Percentiles rank a stretch among this genome's conserved stretches.
Conservation (phyloP, 345 rosid genomes). For the Melaleuca quinquenervia region DNA sequence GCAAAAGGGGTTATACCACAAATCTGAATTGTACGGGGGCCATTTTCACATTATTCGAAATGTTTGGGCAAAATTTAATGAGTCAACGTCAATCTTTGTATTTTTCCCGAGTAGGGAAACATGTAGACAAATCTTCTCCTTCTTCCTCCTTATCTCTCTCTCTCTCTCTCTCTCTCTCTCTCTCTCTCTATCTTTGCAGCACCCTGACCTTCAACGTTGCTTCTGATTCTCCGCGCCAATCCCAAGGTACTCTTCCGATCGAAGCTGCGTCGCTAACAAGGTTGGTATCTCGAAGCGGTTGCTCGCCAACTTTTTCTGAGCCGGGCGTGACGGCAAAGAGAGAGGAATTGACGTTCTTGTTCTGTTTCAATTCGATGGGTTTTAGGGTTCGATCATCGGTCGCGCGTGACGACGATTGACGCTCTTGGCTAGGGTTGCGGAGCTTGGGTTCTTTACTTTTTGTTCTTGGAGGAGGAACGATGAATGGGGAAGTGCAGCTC, state of each 20-base stretch:
- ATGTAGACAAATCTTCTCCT: neutral
- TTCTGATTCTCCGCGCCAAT: neutral
- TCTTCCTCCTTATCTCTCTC: neutral
- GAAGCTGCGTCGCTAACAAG: neutral
- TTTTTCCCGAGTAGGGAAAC: neutral
- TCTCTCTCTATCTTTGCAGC: neutral
- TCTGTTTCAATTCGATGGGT: neutral
- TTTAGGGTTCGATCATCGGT: neutral
- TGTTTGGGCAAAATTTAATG: neutral
- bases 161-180: neutral
- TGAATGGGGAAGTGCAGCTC: slow-evolving; percentile 64
- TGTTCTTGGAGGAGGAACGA: neutral
- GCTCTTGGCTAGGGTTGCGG: neutral
- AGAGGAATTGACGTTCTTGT: neutral
- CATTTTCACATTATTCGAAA: neutral
- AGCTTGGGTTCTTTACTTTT: neutral
- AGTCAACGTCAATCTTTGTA: neutral
- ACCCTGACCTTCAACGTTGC: neutral
- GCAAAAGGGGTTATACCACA: neutral
- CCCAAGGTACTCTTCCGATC: neutral
- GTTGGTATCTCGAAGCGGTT: neutral
- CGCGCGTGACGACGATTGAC: neutral
- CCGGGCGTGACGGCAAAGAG: neutral
- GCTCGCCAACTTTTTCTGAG: neutral
- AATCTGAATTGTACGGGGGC: neutral